Percentiles rank a stretch among this genome's conserved stretches.
Evolutionary conservation across 2,329 filamentous ascomycete genomes (phyloP).

Genomic region (Colletotrichum godetiae): DNA sequence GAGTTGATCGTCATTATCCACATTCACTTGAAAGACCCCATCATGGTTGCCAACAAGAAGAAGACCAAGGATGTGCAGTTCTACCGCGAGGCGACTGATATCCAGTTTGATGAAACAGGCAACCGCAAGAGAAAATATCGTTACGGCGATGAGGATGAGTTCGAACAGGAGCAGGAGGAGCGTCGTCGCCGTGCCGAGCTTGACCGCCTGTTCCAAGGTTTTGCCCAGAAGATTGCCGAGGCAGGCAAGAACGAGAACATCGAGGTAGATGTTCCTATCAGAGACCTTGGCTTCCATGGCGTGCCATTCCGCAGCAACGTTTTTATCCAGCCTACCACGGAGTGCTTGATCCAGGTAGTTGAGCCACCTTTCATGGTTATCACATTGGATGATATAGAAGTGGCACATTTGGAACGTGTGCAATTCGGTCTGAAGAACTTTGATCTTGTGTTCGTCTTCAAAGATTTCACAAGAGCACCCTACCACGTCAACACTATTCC

Average conservation of each 20-base stretch:
- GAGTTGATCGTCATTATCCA: conserved; percentile 98
- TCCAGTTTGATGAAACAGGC: conserved; percentile 98
- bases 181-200: conserved; percentile 89
- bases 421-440: conserved; percentile 99
- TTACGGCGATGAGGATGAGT: conserved; percentile 98
- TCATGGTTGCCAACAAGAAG: conserved; percentile 96
- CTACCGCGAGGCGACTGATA: conserved; percentile 96
- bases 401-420: conserved; percentile 95
- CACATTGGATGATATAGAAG: conserved; percentile 94
- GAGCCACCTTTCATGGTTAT: conserved; percentile 97
- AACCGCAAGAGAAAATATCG: conserved; percentile 98
- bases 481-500: conserved; percentile 98
- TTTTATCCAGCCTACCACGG: conserved; percentile 93
- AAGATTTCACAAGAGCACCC: conserved; percentile 91
- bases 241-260: conserved; percentile 91
- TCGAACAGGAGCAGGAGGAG: conserved; percentile 98
- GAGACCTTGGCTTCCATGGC: conserved; percentile 95
- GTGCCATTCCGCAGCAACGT: conserved; percentile 97
- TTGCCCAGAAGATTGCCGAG: conserved; percentile 97
- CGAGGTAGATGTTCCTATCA: conserved; percentile 95
- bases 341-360: conserved; percentile 95
- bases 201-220: conserved; percentile 94
- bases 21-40: conserved; percentile 96
- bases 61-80: conserved; percentile 99
- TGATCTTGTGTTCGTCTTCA: conserved; percentile 98